Percentiles rank a stretch among this genome's conserved stretches.
phyloP scores from a whole-genome alignment of 2,329 filamentous ascomycete species.

The Beauveria sp. region DNA sequence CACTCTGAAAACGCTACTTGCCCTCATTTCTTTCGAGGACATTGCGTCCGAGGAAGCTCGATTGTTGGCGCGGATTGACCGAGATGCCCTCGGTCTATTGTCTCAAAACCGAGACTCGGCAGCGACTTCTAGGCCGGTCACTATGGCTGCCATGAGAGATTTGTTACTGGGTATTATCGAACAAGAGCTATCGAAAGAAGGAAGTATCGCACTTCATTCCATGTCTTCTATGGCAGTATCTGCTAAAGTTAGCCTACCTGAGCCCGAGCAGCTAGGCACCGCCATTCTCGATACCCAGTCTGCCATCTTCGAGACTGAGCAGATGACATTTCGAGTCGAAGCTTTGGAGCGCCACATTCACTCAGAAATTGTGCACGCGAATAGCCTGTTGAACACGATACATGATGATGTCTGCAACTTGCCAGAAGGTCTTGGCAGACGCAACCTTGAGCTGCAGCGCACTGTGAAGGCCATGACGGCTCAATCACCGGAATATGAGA shows the following conservation, averaged over 20 bases:
- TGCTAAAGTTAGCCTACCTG: slow-evolving; percentile 41
- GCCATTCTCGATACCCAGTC: slow-evolving; percentile 49
- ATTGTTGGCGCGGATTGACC: slow-evolving; percentile 51
- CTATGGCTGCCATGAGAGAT: slow-evolving; percentile 22
- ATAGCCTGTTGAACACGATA: slow-evolving; percentile 34
- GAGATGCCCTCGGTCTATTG: slow-evolving; percentile 49
- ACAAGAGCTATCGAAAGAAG: slow-evolving; percentile 46
- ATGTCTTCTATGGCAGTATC: slow-evolving; percentile 45
- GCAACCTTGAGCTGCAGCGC: slow-evolving; percentile 68
- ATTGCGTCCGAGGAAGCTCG: slow-evolving; percentile 62
- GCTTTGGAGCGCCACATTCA: slow-evolving; percentile 50
- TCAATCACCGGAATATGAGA: slow-evolving; percentile 53
- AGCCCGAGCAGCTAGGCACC: slow-evolving; percentile 41
- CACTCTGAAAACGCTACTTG: slow-evolving; percentile 67
- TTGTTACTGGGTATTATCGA: slow-evolving; percentile 47
- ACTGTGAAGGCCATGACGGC: slow-evolving; percentile 58
- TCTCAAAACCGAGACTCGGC: slow-evolving; percentile 14
- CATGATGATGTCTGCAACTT: slow-evolving; percentile 43
- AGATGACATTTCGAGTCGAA: slow-evolving; percentile 46
- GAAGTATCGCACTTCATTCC: slow-evolving; percentile 46
- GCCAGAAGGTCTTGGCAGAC: slow-evolving; percentile 51
- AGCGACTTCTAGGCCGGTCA: slow-evolving; percentile 20
- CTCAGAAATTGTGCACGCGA: slow-evolving; percentile 36
- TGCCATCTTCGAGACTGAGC: slow-evolving; percentile 45
- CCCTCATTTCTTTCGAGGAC: slow-evolving; percentile 70